A percentile compares a stretch with the other conserved stretches of the same genome.
These are phyloP conservation scores for Leptodermis oblonga DNA, from an alignment of 257 asterid genomes.

Conservation along the genomic window DNA sequence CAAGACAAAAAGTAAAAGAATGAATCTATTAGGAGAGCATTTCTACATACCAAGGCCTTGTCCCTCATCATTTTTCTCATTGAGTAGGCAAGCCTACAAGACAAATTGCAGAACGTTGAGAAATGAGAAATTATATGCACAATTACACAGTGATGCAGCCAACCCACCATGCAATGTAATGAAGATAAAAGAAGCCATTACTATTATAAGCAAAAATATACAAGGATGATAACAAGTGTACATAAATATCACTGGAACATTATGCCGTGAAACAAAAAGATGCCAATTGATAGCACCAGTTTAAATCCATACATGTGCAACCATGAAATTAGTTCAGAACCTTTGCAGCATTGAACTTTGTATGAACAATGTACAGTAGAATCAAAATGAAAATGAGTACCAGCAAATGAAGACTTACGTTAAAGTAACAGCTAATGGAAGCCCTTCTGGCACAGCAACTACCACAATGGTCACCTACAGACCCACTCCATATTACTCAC, in stretches of 20 bases:
- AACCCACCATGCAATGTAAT: neutral
- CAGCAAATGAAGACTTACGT: slow-evolving; percentile 63
- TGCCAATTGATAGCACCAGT: neutral
- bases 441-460: slow-evolving; percentile 98
- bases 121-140: neutral
- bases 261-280: neutral
- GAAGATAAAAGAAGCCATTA: neutral
- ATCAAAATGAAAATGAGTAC: neutral
- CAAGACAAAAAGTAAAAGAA: slow-evolving; percentile 3
- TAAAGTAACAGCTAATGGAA: slow-evolving; percentile 93
- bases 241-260: neutral
- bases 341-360: neutral
- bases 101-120: neutral
- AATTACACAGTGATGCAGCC: neutral
- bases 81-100: slow-evolving; percentile 93
- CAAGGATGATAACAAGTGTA: neutral
- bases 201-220: neutral
- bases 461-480: slow-evolving; percentile 89
- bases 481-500: neutral
- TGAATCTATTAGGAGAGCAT: slow-evolving; percentile 4
- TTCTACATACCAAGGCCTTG: slow-evolving; percentile 81
- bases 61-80: slow-evolving; percentile 99
- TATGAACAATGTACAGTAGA: neutral
- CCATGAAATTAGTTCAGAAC: neutral
- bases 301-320: neutral